phyloP scores from a whole-genome alignment of 371 early-diverging fungal genomes.

The Actinomortierella wolfii region DNA sequence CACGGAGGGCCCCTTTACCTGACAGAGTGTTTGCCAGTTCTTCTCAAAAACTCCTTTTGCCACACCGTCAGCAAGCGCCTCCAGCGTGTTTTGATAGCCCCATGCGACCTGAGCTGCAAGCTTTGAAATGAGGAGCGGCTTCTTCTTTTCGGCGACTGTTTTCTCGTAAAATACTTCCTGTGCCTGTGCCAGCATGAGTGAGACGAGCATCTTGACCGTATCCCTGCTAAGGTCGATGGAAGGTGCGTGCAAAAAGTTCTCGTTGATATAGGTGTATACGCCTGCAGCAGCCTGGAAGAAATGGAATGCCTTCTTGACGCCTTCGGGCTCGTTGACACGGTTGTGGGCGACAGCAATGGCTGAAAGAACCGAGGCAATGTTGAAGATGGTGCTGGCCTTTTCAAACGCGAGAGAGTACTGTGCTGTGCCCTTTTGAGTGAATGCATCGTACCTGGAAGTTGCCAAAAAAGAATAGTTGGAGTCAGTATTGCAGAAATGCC shows the following conservation, averaged over 20 bases:
- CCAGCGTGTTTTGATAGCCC: conserved; percentile 72
- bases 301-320: conserved; percentile 81
- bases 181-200: conserved; percentile 92
- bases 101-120: conserved; percentile 87
- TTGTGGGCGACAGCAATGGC: conserved; percentile 75
- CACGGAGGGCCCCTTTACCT: conserved; percentile 39
- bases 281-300: conserved; percentile 94
- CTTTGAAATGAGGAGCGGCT: conserved; percentile 82
- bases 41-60: conserved; percentile 67
- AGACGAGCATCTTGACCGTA: conserved; percentile 80
- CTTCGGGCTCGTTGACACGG: conserved; percentile 69
- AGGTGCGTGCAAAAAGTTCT: conserved; percentile 96
- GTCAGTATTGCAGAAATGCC: conserved; percentile 7
- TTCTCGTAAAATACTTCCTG: conserved; percentile 94
- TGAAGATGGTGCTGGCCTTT: conserved; percentile 94
- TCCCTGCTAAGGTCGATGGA: conserved; percentile 90
- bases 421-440: conserved; percentile 63
- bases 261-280: conserved; percentile 91
- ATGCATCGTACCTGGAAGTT: conserved; percentile 80
- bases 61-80: conserved; percentile 66
- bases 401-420: conserved; percentile 96
- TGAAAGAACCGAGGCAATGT: conserved; percentile 83
- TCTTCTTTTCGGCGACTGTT: conserved; percentile 84
- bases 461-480: not conserved
- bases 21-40: conserved; percentile 69